These are phyloP conservation scores for Globisporangium irregulare DNA, from an alignment of 352 stramenopile genomes.

Conservation along the genomic window DNA sequence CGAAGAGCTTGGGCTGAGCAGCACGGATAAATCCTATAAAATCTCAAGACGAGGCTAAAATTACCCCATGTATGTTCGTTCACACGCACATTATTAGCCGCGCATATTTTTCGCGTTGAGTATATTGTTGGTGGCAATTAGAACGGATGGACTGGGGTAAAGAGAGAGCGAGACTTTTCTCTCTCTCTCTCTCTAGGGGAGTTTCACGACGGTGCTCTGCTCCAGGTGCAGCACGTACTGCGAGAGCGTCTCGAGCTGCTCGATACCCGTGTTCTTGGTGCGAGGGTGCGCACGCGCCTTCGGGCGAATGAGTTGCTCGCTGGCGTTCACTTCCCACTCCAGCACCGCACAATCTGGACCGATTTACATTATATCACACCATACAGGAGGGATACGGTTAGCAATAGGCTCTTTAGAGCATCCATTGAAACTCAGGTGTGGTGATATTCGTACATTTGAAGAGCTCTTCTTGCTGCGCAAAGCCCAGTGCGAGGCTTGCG, in stretches of 20 bases:
- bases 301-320: conserved; percentile 39
- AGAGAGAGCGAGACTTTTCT: not conserved
- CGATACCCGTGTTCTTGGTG: conserved; percentile 30
- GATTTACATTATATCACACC: not conserved
- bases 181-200: conserved; percentile 24
- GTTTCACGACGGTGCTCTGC: conserved; percentile 63
- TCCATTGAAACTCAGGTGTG: too few species aligned
- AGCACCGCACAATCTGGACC: conserved; percentile 44
- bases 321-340: conserved; percentile 39
- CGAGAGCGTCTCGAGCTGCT: conserved; percentile 64
- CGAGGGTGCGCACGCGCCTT: conserved; percentile 33
- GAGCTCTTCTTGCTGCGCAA: conserved; percentile 39
- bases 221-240: conserved; percentile 72
- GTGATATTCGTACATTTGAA: conserved; percentile 35
- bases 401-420: not conserved
- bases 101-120: not conserved
- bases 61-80: not conserved
- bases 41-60: not conserved
- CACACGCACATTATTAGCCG: not conserved
- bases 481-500: conserved; percentile 42
- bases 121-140: not conserved
- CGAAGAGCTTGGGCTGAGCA: not conserved
- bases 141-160: not conserved
- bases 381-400: not conserved
- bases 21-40: not conserved